Conservation (phyloP, 305 asterid genomes). For the Fraxinus xanthoxyloides region DNA sequence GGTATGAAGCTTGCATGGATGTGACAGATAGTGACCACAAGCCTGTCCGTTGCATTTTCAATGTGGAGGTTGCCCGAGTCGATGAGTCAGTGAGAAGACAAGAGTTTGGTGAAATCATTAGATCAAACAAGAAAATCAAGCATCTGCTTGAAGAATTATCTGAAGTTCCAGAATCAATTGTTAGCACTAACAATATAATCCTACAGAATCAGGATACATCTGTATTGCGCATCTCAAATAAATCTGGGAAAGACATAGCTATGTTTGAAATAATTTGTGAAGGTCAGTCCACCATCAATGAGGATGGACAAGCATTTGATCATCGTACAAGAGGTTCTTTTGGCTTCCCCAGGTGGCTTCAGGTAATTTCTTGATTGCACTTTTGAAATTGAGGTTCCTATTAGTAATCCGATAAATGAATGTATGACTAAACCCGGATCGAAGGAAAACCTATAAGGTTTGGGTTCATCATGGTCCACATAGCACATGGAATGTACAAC, state of each 20-base stretch:
- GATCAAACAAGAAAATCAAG: constrained; percentile 68
- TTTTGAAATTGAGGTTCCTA: background rate
- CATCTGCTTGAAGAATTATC: constrained; percentile 46
- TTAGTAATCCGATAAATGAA: background rate
- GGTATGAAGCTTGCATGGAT: constrained; percentile 98
- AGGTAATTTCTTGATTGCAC: constrained; percentile 50
- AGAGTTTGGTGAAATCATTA: constrained; percentile 81
- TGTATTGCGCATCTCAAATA: constrained; percentile 80
- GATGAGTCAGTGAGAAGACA: constrained; percentile 86
- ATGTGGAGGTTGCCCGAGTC: constrained; percentile 81
- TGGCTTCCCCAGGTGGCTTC: constrained; percentile 94
- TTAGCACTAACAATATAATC: constrained; percentile 84
- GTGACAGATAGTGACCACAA: constrained; percentile 98
- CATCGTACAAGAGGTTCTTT: constrained; percentile 77
- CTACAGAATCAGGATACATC: constrained; percentile 79
- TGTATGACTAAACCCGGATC: background rate
- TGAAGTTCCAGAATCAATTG: constrained; percentile 74
- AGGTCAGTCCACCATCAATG: constrained; percentile 62
- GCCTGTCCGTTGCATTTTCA: constrained; percentile 85
- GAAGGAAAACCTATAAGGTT: background rate
- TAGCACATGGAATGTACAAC: background rate
- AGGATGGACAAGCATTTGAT: constrained; percentile 63
- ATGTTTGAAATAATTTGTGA: constrained; percentile 67
- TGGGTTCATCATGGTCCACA: background rate
- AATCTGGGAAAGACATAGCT: constrained; percentile 57